phyloP scores from a whole-genome alignment of 768 basidiomycete species.

The Amanita subjunquillea region DNA sequence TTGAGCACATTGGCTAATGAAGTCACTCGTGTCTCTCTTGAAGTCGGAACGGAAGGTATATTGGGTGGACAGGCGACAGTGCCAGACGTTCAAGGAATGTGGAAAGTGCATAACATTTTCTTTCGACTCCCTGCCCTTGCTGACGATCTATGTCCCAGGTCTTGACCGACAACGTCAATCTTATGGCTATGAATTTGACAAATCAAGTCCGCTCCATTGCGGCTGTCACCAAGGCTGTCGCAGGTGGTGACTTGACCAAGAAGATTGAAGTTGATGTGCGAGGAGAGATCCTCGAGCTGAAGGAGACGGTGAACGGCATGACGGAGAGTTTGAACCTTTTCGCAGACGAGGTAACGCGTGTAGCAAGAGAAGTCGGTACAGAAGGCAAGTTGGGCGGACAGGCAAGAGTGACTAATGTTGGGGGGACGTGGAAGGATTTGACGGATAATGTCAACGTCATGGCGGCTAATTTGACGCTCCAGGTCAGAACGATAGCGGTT shows the following conservation, averaged over 20 bases:
- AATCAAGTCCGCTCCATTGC: constrained; percentile 83
- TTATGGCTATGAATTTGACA: constrained; percentile 87
- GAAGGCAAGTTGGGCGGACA: constrained; percentile 94
- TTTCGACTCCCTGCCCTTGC: too few species aligned
- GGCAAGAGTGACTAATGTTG: constrained; percentile 87
- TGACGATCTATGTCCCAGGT: constrained; percentile 19
- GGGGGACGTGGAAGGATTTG: constrained; percentile 95
- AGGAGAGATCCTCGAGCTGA: constrained; percentile 85
- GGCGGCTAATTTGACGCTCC: constrained; percentile 87
- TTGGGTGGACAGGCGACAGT: constrained; percentile 90
- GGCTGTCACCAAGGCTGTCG: constrained; percentile 91
- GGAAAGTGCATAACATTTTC: constrained; percentile 51
- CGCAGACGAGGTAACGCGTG: constrained; percentile 72
- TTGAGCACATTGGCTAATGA: constrained; percentile 66
- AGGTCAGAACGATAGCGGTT: constrained; percentile 89
- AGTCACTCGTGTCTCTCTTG: constrained; percentile 86
- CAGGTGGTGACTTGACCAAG: constrained; percentile 85
- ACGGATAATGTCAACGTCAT: constrained; percentile 95
- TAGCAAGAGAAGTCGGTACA: constrained; percentile 94
- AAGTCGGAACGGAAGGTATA: constrained; percentile 89
- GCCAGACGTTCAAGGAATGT: constrained; percentile 89
- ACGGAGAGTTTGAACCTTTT: constrained; percentile 80
- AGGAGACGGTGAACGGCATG: constrained; percentile 94
- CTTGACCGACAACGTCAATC: constrained; percentile 73
- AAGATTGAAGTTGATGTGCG: constrained; percentile 88